Base-by-base conservation (phyloP, 345 rosid genomes). In the Clarkia xantiana region DNA sequence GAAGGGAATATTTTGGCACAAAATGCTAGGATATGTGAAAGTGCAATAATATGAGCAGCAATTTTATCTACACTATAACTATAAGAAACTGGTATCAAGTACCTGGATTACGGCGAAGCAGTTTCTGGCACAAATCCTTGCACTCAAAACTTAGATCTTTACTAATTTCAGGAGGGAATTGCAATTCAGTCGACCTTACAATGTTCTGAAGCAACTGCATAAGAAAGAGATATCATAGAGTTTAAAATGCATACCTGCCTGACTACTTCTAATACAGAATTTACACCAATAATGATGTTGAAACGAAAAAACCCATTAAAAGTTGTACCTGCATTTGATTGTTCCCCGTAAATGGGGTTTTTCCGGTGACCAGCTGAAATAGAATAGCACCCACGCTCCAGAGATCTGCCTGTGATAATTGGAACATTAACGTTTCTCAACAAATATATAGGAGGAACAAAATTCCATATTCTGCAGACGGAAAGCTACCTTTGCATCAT, bases 361-460 rank as follows among this genome's bases (percentile, higher is more conserved):
- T 86, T 53, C 94, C 96, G 14, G 85, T 84, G 55, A 84, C 93
- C 62, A 91, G 94, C 67, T 91, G 98, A 72, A 72, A 91, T 51
- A 91, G 72, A 64, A 91, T 91, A 57, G 96, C 79, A 64, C 98
- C 98, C 48, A 86, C 93, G 62, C 98, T 91, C 98, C 98, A 91
- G 61, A 91, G 96, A 79, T 91, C 98, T 77, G 98, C 98, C 98
- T 91, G 98, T 38, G 5, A 58, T 65, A 22, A 2, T 22, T 22
- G 25, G 5, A 19, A 22, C 36, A 60, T 57, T 59, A 67, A 22
- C 2, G 25, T 22, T 22, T 22, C 3, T 22, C 25, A 22, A 22
- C 25, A 22, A 22, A 22, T 22, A 22, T 22, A 22, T 5, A 22
- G 25, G 25, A 22, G 25, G 25, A 22, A 22, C 40, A 42, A 51